Base-by-base conservation (phyloP, 257 asterid species). In the Penstemon eatonii region DNA sequence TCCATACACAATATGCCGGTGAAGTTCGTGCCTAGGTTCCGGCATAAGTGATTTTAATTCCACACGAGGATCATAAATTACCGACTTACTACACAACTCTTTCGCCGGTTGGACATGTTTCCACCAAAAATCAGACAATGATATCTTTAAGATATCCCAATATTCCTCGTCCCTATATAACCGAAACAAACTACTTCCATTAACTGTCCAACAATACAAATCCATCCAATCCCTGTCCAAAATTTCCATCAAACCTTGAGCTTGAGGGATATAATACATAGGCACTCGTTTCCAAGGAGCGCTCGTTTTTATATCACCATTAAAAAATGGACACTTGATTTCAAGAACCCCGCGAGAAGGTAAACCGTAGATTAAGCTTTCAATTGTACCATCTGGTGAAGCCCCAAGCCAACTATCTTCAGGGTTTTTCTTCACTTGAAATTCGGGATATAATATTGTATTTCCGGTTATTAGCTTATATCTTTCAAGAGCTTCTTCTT, bases 91-190 rank as follows among this genome's bases (percentile, higher is more conserved):
- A 65, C 73, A 83, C 60, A 78, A 52, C 83, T 87, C 87, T 66
- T 87, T 85, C 1, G 97, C 96, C 4, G 98, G 97, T 52, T 82
- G 89, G 62, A 88, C 97, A 71, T 90, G 90, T 46, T 86, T 79
- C 96, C 91, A 90, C 98, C 98, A 92, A 73, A 92, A 89, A 87
- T 92, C 98, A 42, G 88, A 87, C 75, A 89, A 76, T 5, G 93
- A 95, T 39, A 68, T 73, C 78, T 79, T 80, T 76, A 92, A 61
- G 18, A 73, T 10, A 18, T 76, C 63, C 97, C 97, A 89, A 71
- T 92, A 89, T 43, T 85, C 89, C 43, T 6, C 56, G 73, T 86
- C 78, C 40, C 97, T 79, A 45, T 87, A 12, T 70, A 92, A 38
- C 82, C 91, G 87, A 73, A 92, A 85, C 82, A 87, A 80, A 76